These are phyloP conservation scores for Tuber indicum DNA, from an alignment of 495 filamentous ascomycete species.

Conservation along the genomic window DNA sequence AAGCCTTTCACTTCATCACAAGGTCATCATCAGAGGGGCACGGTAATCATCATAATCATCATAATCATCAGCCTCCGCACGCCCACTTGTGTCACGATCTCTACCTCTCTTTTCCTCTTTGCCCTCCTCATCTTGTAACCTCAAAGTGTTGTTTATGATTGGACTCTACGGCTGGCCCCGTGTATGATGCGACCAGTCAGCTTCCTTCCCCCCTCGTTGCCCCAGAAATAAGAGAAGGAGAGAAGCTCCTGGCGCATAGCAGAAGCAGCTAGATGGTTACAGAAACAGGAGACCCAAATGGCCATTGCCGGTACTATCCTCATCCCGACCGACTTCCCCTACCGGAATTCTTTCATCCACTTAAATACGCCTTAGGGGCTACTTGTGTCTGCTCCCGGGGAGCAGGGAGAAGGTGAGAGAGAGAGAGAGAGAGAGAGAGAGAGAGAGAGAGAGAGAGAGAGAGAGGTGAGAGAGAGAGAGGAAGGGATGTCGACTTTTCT, in stretches of 20 bases:
- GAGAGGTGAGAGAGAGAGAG: background rate
- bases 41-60: background rate
- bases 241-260: conserved; percentile 16
- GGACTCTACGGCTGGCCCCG: conserved; percentile 16
- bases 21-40: background rate
- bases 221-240: background rate
- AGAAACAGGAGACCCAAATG: conserved; percentile 25
- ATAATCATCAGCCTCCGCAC: background rate
- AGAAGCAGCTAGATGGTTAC: conserved; percentile 23
- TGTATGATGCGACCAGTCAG: conserved; percentile 21
- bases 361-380: conserved; percentile 21
- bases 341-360: conserved; percentile 18
- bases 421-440: no score
- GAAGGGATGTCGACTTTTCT: conserved; percentile 15
- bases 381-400: conserved; percentile 18
- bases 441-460: background rate
- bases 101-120: background rate
- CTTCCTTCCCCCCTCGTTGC: conserved; percentile 23
- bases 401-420: background rate
- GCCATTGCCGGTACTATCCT: conserved; percentile 14
- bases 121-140: background rate
- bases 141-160: background rate
- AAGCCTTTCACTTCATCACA: background rate
- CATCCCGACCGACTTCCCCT: conserved; percentile 22
- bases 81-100: background rate